Evolutionary conservation across 768 basidiomycete genomes (phyloP).

Genomic region (Lactarius akahatsu): DNA sequence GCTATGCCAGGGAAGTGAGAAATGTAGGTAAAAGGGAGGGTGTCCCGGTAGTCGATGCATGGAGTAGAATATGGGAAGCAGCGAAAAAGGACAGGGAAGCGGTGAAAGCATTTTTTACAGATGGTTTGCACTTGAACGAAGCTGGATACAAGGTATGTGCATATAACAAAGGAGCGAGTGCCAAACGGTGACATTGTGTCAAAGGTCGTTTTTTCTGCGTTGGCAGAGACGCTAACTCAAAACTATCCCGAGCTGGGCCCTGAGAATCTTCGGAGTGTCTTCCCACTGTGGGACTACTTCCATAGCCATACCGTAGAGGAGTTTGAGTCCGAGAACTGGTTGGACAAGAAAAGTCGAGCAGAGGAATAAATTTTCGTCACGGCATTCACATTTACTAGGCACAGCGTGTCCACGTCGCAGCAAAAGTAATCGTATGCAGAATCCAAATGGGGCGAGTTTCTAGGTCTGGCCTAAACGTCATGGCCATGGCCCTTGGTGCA

Average conservation of each 20-base stretch:
- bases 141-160: slow-evolving; percentile 67
- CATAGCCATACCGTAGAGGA: slow-evolving; percentile 20
- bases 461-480: no score
- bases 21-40: slow-evolving; percentile 54
- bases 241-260: slow-evolving; percentile 69
- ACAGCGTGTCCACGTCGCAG: background rate
- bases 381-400: background rate
- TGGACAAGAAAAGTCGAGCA: background rate
- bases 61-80: slow-evolving; percentile 70
- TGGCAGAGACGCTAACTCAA: slow-evolving; percentile 56
- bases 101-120: slow-evolving; percentile 54
- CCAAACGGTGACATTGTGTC: background rate
- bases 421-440: background rate
- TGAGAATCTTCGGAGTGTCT: slow-evolving; percentile 56
- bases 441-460: background rate
- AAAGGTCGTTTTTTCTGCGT: slow-evolving; percentile 64
- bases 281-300: slow-evolving; percentile 54
- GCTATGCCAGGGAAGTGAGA: slow-evolving; percentile 70
- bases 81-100: slow-evolving; percentile 59
- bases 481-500: no score
- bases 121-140: slow-evolving; percentile 81
- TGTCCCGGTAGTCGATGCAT: slow-evolving; percentile 71
- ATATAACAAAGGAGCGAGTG: background rate
- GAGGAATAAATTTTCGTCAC: background rate
- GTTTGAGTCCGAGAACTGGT: slow-evolving; percentile 22